A percentile compares a stretch with the other conserved stretches of the same genome.
phyloP scores from a whole-genome alignment of 805 yeast genomes.

The Hanseniaspora vineae region DNA sequence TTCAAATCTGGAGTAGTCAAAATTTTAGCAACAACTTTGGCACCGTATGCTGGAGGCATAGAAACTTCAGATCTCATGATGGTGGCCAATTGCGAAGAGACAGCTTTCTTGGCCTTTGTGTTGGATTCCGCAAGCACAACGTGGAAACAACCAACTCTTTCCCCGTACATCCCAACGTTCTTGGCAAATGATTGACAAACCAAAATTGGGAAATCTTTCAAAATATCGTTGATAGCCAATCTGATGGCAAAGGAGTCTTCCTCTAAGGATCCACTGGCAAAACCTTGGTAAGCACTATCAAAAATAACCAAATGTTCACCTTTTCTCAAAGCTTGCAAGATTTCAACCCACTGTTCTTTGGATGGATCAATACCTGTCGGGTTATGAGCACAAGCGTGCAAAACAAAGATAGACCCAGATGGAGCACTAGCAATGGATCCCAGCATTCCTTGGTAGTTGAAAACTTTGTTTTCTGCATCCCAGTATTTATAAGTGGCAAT shows the following conservation, averaged over 20 bases:
- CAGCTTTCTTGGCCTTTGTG: slow-evolving; percentile 28
- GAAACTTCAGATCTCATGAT: slow-evolving; percentile 78
- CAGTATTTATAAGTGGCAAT: slow-evolving; percentile 76
- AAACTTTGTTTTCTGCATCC: slow-evolving; percentile 54
- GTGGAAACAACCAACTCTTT: slow-evolving; percentile 91
- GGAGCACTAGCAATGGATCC: slow-evolving; percentile 52
- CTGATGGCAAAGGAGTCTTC: slow-evolving; percentile 72
- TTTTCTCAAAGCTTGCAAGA: slow-evolving; percentile 47
- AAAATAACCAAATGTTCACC: slow-evolving; percentile 68
- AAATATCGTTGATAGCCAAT: slow-evolving; percentile 37
- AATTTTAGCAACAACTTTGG: slow-evolving; percentile 72
- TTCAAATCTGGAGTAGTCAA: slow-evolving; percentile 55
- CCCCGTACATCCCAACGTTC: slow-evolving; percentile 95
- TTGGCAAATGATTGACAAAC: slow-evolving; percentile 95
- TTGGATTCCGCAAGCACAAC: slow-evolving; percentile 38
- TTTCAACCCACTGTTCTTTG: slow-evolving; percentile 62
- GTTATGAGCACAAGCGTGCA: slow-evolving; percentile 96
- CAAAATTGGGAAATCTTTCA: slow-evolving; percentile 43
- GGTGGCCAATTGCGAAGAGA: slow-evolving; percentile 62
- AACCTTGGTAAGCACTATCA: slow-evolving; percentile 96
- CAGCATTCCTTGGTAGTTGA: slow-evolving; percentile 61
- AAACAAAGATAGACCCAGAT: slow-evolving; percentile 61
- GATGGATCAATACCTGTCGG: slow-evolving; percentile 96
- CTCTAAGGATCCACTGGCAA: slow-evolving; percentile 78
- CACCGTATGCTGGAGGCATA: slow-evolving; percentile 92